Conservation (phyloP, 2,329 filamentous ascomycete genomes). For the Diatrype stigma region DNA sequence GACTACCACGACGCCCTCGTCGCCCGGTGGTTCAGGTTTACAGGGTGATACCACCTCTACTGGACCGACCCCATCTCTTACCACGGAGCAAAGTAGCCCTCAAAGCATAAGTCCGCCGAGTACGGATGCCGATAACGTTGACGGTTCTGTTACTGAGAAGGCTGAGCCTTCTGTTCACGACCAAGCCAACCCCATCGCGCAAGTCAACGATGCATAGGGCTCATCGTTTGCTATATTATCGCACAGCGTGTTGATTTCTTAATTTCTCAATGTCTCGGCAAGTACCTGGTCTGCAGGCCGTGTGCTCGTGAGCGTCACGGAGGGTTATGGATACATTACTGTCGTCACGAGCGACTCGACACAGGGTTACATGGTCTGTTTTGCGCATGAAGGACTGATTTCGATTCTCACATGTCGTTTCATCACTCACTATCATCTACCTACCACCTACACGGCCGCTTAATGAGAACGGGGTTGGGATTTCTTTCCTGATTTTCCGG, state of each 20-base stretch:
- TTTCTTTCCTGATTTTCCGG: neutral
- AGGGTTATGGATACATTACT: neutral
- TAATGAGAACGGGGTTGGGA: constrained; percentile 1
- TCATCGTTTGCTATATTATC: neutral
- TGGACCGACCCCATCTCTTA: constrained; percentile 62
- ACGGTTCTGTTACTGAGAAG: constrained; percentile 29
- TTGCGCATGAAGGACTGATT: constrained; percentile 4
- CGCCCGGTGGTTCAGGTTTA: constrained; percentile 38
- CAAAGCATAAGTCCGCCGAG: constrained; percentile 64
- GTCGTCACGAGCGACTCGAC: constrained; percentile 9
- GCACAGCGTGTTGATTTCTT: neutral
- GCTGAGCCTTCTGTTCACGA: constrained; percentile 5
- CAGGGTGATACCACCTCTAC: constrained; percentile 47
- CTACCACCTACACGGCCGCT: constrained; percentile 4
- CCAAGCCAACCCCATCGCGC: constrained; percentile 10
- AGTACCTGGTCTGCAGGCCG: neutral
- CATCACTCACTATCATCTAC: constrained; percentile 9
- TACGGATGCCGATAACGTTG: constrained; percentile 53
- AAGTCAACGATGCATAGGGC: constrained; percentile 5
- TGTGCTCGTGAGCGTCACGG: neutral
- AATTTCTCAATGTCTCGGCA: neutral
- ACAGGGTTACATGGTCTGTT: constrained; percentile 13
- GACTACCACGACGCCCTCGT: constrained; percentile 26
- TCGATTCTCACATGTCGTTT: constrained; percentile 13
- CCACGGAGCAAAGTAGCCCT: constrained; percentile 65